Percentiles rank a stretch among this genome's conserved stretches.
These are phyloP conservation scores for Salix exigua DNA, from an alignment of 345 rosid genomes.

Conservation along the genomic window DNA sequence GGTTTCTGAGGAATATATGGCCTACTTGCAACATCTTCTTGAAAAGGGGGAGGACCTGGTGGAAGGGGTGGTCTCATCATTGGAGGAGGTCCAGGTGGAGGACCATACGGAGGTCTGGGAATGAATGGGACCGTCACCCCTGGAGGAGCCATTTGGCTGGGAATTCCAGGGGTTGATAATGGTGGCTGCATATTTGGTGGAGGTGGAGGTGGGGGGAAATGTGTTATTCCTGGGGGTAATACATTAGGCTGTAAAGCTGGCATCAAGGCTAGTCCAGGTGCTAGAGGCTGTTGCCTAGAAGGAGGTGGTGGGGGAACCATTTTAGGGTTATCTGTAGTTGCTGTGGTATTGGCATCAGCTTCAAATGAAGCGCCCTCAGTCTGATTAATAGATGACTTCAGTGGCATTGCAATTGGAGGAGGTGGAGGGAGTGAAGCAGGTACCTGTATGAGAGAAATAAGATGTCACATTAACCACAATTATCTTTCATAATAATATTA, in stretches of 20 bases:
- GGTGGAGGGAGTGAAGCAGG: conserved; percentile 44
- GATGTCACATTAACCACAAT: neutral
- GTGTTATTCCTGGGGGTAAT: conserved; percentile 66
- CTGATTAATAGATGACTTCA: conserved; percentile 40
- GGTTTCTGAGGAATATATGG: conserved; percentile 70
- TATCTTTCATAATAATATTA: neutral
- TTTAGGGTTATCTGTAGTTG: conserved; percentile 37
- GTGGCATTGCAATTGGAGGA: conserved; percentile 59
- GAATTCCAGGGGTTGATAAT: conserved; percentile 45
- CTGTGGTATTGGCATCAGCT: conserved; percentile 41
- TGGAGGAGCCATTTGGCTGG: conserved; percentile 48
- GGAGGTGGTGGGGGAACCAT: conserved; percentile 90
- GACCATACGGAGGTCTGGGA: conserved; percentile 86
- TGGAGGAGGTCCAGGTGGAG: conserved; percentile 77
- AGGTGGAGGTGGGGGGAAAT: conserved; percentile 78
- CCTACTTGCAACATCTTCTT: conserved; percentile 48
- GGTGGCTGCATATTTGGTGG: conserved; percentile 59
- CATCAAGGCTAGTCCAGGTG: conserved; percentile 42
- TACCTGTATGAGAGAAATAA: conserved; percentile 34
- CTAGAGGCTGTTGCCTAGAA: conserved; percentile 53
- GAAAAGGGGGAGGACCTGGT: conserved; percentile 86
- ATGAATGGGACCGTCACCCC: conserved; percentile 68
- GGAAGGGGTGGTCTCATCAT: conserved; percentile 98
- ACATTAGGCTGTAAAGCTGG: conserved; percentile 51
- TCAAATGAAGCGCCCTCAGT: conserved; percentile 45